A percentile compares a stretch with the other conserved stretches of the same genome.
phyloP scores from a whole-genome alignment of 2,329 filamentous ascomycete genomes.

The Cladosporium sp. region DNA sequence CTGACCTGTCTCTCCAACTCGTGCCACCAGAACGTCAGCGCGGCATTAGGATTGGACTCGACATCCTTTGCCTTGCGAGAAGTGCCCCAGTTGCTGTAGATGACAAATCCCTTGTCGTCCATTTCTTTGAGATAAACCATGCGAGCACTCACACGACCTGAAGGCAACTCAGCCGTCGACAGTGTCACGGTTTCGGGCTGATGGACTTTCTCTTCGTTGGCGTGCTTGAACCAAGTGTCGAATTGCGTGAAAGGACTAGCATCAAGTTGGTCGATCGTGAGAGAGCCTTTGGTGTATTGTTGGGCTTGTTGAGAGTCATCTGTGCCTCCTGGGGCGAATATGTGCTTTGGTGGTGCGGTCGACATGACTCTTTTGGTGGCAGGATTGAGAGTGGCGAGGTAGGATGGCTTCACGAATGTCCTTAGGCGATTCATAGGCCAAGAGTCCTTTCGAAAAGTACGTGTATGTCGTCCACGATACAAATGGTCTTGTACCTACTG shows the following conservation, averaged over 20 bases:
- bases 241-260: constrained; percentile 77
- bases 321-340: constrained; percentile 64
- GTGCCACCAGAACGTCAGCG: constrained; percentile 89
- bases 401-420: not conserved
- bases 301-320: constrained; percentile 64
- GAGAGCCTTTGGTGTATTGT: constrained; percentile 70
- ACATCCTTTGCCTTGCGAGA: constrained; percentile 69
- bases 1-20: constrained; percentile 84
- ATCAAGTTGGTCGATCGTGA: constrained; percentile 62
- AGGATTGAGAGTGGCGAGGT: constrained; percentile 5
- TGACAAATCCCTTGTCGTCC: constrained; percentile 76
- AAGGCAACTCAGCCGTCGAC: constrained; percentile 79
- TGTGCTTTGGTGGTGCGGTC: constrained; percentile 38
- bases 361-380: constrained; percentile 27
- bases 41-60: constrained; percentile 71
- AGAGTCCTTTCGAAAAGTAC: not conserved
- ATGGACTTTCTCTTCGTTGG: constrained; percentile 60
- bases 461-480: not conserved
- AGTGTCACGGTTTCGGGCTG: constrained; percentile 89
- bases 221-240: constrained; percentile 81
- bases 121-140: constrained; percentile 96
- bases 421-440: constrained; percentile 10
- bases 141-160: constrained; percentile 79
- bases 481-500: not conserved
- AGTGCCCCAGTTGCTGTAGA: constrained; percentile 91